Evolutionary conservation across 1,284 basidiomycete species (phyloP), one percentile per base, ranked within the genome.

Genomic region (Paramarasmius palmivorus): DNA sequence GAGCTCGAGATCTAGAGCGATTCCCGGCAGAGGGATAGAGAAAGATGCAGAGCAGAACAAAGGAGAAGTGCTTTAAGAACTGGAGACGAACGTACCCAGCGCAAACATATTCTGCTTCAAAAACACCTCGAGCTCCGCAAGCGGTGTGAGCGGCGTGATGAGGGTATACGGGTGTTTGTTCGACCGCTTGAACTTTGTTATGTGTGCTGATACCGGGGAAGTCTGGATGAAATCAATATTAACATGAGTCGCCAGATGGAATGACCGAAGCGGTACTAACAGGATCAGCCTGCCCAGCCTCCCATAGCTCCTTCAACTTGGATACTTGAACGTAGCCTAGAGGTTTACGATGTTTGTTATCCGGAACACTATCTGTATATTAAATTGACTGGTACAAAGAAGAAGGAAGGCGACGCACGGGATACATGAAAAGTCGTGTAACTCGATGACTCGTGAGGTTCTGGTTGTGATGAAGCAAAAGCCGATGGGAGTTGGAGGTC

Each of bases 401-500:
- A 3, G 42, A 17, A 23, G 29, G 34, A n/a, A 55, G 14, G 5
- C 12, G 15, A 22, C 23, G 35, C 62, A 95, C 92, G 93, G 93
- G 54, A 95, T 88, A 63, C 93, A 86, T 23, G 93, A 93, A 70
- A 94, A 95, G 66, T 95, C 93, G 40, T 92, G 83, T 61, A 89
- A 79, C 62, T 92, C 90, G 39, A 95, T 82, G 1, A 91, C 93
- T 26, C 81, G 76, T 8, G 80, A 79, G 81, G 78, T 61, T 92
- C 91, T 56, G 78, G 78, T 8, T 78, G 73, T 7, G 89, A 87
- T 2, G 95, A 75, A n/a, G 88, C 84, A 68, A 94, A 95, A 0
- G 93, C 93, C 7, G 93, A 93, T 0, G 92, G 87, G 1, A 95
- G 75, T 79, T 95, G 93, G 1, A 94, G 76, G 68, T 94, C 92